Conservation (phyloP, 257 asterid species). For the Solanum dulcamara region DNA sequence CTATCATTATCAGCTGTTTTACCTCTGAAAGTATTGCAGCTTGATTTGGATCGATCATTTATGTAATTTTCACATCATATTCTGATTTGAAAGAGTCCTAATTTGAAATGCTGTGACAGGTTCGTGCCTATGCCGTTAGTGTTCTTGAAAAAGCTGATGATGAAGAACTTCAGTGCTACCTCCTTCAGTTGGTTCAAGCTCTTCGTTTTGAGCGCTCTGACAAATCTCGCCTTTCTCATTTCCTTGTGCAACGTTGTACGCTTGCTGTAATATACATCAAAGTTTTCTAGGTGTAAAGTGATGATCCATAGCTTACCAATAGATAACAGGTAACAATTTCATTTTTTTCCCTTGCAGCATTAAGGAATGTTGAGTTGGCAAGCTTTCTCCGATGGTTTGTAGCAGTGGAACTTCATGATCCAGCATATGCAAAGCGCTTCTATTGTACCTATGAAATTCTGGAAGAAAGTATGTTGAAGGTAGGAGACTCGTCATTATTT, state of each 20-base stretch:
- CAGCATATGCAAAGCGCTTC: constrained; percentile 81
- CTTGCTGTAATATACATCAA: constrained; percentile 12
- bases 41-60: background rate
- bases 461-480: constrained; percentile 93
- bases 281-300: constrained; percentile 2
- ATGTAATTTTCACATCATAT: background rate
- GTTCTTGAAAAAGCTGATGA: constrained; percentile 98
- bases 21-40: background rate
- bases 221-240: constrained; percentile 82
- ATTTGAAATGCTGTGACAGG: constrained; percentile 29
- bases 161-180: constrained; percentile 98
- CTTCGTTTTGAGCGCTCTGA: constrained; percentile 97
- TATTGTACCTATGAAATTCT: constrained; percentile 77
- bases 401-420: constrained; percentile 98
- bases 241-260: constrained; percentile 96
- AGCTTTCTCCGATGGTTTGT: constrained; percentile 99
- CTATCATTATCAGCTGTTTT: background rate
- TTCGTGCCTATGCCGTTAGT: constrained; percentile 93
- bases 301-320: background rate
- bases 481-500: constrained; percentile 13
- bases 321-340: background rate
- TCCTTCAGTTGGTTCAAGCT: constrained; percentile 97
- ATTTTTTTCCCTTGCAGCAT: constrained; percentile 42
- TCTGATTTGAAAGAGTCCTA: background rate
- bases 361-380: constrained; percentile 85